These are phyloP conservation scores for Chlorella variabilis DNA, from an alignment of 163 green algal species.

Conservation along the genomic window DNA sequence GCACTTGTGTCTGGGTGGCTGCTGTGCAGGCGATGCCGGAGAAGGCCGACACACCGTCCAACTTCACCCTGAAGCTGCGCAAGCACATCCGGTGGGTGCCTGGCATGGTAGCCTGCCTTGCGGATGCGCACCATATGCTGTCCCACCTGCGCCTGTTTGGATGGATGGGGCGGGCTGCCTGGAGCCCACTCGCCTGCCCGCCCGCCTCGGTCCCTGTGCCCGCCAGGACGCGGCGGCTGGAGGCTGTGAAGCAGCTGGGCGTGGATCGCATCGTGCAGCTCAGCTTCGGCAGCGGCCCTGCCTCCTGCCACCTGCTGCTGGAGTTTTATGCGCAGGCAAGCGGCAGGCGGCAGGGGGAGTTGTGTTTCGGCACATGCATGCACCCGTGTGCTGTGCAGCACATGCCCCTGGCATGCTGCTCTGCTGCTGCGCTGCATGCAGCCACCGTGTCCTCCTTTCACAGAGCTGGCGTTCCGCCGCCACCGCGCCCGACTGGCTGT, in stretches of 20 bases:
- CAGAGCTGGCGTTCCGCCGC: background rate
- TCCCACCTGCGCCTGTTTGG: too few species aligned
- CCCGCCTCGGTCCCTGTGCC: background rate
- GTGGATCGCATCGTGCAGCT: constrained; percentile 95
- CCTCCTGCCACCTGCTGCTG: constrained; percentile 90
- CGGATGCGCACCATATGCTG: too few species aligned
- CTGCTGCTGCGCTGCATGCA: too few species aligned
- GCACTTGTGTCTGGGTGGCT: too few species aligned
- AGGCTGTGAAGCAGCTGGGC: constrained; percentile 79
- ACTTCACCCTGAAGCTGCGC: constrained; percentile 96
- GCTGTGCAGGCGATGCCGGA: constrained; percentile 70
- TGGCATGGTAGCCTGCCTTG: background rate
- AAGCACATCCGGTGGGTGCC: constrained; percentile 87
- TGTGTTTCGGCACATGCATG: too few species aligned
- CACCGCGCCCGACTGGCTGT: too few species aligned
- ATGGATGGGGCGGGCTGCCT: background rate
- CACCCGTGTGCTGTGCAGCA: too few species aligned
- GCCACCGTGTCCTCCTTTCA: background rate
- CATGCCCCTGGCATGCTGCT: too few species aligned
- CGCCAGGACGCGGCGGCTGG: constrained; percentile 33
- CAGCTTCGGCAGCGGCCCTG: constrained; percentile 86
- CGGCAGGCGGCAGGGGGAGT: background rate
- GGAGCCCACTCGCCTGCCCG: background rate
- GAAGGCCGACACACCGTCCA: constrained; percentile 81
- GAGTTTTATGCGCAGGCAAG: constrained; percentile 93